phyloP scores from a whole-genome alignment of 257 asterid species.

The Knoxia roxburghii region DNA sequence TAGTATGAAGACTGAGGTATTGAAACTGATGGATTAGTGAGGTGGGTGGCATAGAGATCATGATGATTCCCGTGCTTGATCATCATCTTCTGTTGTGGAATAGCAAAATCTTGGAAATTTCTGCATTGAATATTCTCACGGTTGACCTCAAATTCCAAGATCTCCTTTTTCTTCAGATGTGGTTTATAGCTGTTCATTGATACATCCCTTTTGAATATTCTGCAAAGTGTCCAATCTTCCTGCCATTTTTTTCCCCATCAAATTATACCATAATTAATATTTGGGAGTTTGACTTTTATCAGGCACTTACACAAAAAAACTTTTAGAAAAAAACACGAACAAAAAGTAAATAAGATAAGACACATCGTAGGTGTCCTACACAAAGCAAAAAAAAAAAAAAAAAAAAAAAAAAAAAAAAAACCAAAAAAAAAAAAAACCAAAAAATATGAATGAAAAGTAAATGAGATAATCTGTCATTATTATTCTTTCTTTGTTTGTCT shows the following conservation, averaged over 20 bases:
- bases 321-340: too few relatives aligned
- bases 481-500: too few relatives aligned
- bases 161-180: conserved; percentile 10
- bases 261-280: too few relatives aligned
- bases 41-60: neutral
- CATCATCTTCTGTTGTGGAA: neutral
- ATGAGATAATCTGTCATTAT: too few relatives aligned
- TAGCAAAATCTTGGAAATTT: neutral
- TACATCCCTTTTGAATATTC: conserved; percentile 30
- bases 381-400: too few relatives aligned
- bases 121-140: neutral
- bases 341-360: too few relatives aligned
- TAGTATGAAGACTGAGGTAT: conserved; percentile 6
- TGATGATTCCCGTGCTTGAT: neutral
- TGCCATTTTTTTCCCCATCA: conserved; percentile 2
- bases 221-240: conserved; percentile 39
- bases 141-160: conserved; percentile 6
- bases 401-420: too few relatives aligned
- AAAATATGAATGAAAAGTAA: too few relatives aligned
- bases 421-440: too few relatives aligned
- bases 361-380: too few relatives aligned
- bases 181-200: conserved; percentile 22
- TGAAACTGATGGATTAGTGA: neutral
- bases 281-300: too few relatives aligned
- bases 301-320: too few relatives aligned